Evolutionary conservation across 306 rosid species (phyloP).

Genomic region (Cucurbita maxima): DNA sequence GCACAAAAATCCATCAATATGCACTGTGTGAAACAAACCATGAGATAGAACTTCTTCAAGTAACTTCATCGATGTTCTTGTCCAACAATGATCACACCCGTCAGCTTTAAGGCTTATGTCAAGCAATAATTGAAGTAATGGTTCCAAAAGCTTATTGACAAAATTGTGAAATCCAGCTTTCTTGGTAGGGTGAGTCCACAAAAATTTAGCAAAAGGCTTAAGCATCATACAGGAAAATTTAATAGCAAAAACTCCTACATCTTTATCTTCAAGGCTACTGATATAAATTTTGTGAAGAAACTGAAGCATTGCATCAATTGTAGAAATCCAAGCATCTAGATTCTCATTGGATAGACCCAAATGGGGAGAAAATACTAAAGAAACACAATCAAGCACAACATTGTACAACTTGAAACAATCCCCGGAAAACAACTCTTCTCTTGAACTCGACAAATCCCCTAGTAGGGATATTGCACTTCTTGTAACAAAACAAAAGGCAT

Average conservation of each 20-base stretch:
- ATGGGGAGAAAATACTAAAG: conserved; percentile 58
- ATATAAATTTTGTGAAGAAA: conserved; percentile 31
- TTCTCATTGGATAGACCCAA: conserved; percentile 59
- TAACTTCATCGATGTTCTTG: conserved; percentile 26
- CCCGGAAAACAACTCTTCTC: conserved; percentile 13
- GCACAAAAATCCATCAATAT: conserved; percentile 61
- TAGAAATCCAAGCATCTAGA: conserved; percentile 60
- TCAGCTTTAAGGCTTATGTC: conserved; percentile 33
- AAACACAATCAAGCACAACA: conserved; percentile 47
- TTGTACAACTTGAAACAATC: conserved; percentile 33
- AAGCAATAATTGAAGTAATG: conserved; percentile 44
- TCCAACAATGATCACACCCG: conserved; percentile 27
- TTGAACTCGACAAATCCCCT: conserved; percentile 9
- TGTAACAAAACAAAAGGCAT: conserved; percentile 34
- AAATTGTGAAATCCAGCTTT: conserved; percentile 58
- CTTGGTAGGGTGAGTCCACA: conserved; percentile 44
- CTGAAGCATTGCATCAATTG: conserved; percentile 34
- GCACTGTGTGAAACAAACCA: conserved; percentile 63
- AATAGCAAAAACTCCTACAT: conserved; percentile 30
- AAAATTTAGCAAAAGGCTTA: conserved; percentile 71
- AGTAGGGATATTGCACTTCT: conserved; percentile 30
- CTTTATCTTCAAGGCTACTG: conserved; percentile 27
- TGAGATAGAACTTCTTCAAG: conserved; percentile 62
- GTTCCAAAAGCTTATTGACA: conserved; percentile 69
- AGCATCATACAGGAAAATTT: conserved; percentile 43